Percentiles rank a stretch among this genome's conserved stretches.
Evolutionary conservation across 768 basidiomycete species (phyloP).

Genomic region (Podaxis sp.): DNA sequence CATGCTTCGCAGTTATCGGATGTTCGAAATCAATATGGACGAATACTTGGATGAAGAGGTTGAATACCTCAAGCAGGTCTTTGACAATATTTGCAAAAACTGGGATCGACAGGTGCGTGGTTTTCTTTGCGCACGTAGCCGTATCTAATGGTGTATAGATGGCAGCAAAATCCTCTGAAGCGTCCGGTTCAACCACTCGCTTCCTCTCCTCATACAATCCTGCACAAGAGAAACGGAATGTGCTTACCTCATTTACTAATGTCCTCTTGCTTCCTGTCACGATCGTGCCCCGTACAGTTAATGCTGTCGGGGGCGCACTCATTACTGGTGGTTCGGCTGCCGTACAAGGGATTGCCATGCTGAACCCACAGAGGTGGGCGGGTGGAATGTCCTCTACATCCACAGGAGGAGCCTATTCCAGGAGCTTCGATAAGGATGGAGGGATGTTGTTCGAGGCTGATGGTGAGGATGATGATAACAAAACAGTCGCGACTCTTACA

Average conservation of each 20-base stretch:
- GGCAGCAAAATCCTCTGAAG: conserved; percentile 10
- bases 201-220: conserved; percentile 88
- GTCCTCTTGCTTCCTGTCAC: conserved; percentile 91
- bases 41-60: conserved; percentile 96
- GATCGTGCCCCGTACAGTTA: conserved; percentile 85
- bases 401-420: conserved; percentile 31
- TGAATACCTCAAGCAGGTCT: conserved; percentile 71
- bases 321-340: conserved; percentile 75
- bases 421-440: conserved; percentile 37
- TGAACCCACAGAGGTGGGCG: conserved; percentile 87
- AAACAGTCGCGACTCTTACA: conserved; percentile 6
- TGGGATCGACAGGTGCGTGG: conserved; percentile 76
- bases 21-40: conserved; percentile 98
- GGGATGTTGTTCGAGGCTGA: conserved; percentile 53
- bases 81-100: conserved; percentile 71
- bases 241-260: conserved; percentile 89
- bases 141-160: conserved; percentile 4
- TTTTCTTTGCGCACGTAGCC: neutral
- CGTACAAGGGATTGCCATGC: conserved; percentile 83
- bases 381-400: conserved; percentile 32
- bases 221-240: conserved; percentile 87
- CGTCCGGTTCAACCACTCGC: conserved; percentile 33
- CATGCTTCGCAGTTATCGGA: conserved; percentile 62
- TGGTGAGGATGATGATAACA: conserved; percentile 19
- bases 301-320: conserved; percentile 65